Base-by-base conservation (phyloP, 169 alveolate genomes). In the Condylostoma magnum region DNA sequence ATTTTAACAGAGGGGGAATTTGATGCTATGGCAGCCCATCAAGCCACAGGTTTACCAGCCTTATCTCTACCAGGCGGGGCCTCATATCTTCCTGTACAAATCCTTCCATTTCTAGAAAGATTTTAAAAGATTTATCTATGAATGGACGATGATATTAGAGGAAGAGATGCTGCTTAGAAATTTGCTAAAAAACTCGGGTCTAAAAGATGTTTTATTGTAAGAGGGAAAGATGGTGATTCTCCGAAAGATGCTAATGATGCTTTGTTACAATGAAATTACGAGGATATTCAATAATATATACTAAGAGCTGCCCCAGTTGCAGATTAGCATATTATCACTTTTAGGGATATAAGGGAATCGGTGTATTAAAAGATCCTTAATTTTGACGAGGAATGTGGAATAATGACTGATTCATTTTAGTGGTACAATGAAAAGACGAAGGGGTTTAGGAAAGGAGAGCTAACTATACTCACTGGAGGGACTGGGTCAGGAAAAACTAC, bases 401-500 rank as follows among this genome's bases (percentile, higher is more conserved):
- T 77, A 1, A 56, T 58, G 44, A 58, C 87, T 46, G 22, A 53
- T 52, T 66, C 77, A 28, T 85, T 89, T 46, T 46, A 77, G 3
- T 80, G 81, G 28, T 89, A 38, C 74, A 89, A 89, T 51, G 46
- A 71, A n/a, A 71, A 69, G 4, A 67, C 91, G 55, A 89, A 89
- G 67, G 99, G 99, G 20, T 89, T 94, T 52, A 83, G 99, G 43
- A 79, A 85, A 63, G 99, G 99, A 33, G 99, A 96, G 69, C 68
- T 96, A 66, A 87, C 97, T 15, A 85, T 96, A 25, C 85, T 98
- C 84, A 96, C 99, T 8, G 99, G 99, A n/a, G 90, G 96, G 1
- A 95, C 99, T 10, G 99, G 99, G 8, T 85, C 94, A n/a, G 99
- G 99, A 48, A 96, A 96, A 85, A 96, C 99, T 2, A 96, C 99